Conservation (phyloP, 192 early-diverging fungal genomes). For the Lobosporangium transversale region DNA sequence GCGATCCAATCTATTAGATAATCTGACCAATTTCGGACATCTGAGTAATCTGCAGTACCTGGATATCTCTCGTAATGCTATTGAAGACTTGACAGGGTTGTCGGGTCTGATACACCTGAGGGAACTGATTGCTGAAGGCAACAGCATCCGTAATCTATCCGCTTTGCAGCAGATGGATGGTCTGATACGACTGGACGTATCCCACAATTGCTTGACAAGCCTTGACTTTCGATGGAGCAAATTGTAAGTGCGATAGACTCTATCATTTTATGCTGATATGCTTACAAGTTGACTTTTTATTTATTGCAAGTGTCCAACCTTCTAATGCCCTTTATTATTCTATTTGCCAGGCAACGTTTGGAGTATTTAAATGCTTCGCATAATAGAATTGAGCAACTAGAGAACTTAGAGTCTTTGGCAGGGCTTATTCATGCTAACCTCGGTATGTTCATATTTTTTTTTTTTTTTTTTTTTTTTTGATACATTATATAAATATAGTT, state of each 20-base stretch:
- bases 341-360: constrained; percentile 35
- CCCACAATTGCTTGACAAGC: constrained; percentile 44
- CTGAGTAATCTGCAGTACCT: constrained; percentile 53
- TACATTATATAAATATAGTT: neutral
- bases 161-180: constrained; percentile 52
- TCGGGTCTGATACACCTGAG: constrained; percentile 42
- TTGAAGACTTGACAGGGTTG: constrained; percentile 49
- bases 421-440: constrained; percentile 55
- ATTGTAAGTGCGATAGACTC: constrained; percentile 24
- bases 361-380: constrained; percentile 57
- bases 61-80: constrained; percentile 54
- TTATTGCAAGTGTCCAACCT: neutral
- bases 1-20: constrained; percentile 39
- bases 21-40: constrained; percentile 44
- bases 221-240: constrained; percentile 47
- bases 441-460: constrained; percentile 26
- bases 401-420: constrained; percentile 45
- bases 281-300: neutral
- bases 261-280: neutral
- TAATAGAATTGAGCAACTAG: constrained; percentile 55
- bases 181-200: constrained; percentile 50
- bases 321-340: constrained; percentile 8
- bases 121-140: constrained; percentile 53
- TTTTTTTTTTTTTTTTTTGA: neutral
- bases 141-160: constrained; percentile 49